Base-by-base conservation (phyloP, 169 alveolate genomes). In the Perkinsus marinus region DNA sequence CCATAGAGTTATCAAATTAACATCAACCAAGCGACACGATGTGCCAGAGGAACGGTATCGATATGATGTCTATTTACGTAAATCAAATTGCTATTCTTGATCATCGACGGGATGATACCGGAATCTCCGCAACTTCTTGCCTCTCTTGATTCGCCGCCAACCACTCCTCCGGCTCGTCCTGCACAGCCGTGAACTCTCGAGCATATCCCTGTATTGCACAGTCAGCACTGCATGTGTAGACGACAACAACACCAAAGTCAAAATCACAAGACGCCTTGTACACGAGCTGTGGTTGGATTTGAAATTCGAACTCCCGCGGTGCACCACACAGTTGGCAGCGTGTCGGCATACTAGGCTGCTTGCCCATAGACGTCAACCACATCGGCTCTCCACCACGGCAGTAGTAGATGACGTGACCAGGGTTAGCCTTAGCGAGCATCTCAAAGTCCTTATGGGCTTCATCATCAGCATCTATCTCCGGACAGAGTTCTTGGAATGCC, bases 231-330 rank as follows among this genome's bases (percentile, higher is more conserved):
- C 91, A 89, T 2, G 91, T 89, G 91, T 39, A 89, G 68, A 89
- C 91, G 57, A 68, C 91, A 47, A 89, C 39, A 6, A 89, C 46
- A 0, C 91, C 91, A 13, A 22, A 89, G 68, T 89, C 91, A 3
- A 89, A 41, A 16, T 39, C 91, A 17, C 39, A 38, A 26, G 46
- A 36, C 43, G 46, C 90, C 68, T 89, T 37, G 19, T 89, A 38
- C 7, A 89, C 43, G 38, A 89, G 57, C 68, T 89, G 57, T 19
- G 91, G 91, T 41, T 89, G 91, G 17, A 89, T 38, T 39, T 89
- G 91, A 37, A 89, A 89, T 17, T 89, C 91, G 34, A 89, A 89
- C 91, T 38, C 91, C 36, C 91, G 91, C 9, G 91, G 91, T 3
- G 68, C 36, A 17, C 91, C 91, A 39, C 91, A 89, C 30, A 6